These are phyloP conservation scores for Rhizopus sp. DNA, from an alignment of 371 early-diverging fungal species.

Conservation along the genomic window DNA sequence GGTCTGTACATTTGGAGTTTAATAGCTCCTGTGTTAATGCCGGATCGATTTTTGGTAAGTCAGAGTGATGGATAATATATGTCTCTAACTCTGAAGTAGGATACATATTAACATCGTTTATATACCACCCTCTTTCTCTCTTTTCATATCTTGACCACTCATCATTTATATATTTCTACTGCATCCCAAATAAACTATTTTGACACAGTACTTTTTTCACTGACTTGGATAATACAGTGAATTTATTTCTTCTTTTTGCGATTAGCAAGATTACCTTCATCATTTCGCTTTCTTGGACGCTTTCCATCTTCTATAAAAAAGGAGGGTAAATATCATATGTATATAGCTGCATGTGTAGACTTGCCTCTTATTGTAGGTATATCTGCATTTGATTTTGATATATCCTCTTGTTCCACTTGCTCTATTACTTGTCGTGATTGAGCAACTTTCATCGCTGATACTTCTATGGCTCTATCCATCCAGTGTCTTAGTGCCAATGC, in stretches of 20 bases:
- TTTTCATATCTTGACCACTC: too few relatives aligned
- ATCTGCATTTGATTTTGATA: neutral
- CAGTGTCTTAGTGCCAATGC: conserved; percentile 42
- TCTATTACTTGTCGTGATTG: conserved; percentile 33
- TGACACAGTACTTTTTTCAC: too few relatives aligned
- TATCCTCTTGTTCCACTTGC: conserved; percentile 7
- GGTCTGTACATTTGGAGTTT: conserved; percentile 86
- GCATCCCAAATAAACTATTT: too few relatives aligned
- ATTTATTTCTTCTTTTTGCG: conserved; percentile 9
- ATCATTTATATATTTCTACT: too few relatives aligned
- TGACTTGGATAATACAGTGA: too few relatives aligned
- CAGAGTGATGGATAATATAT: neutral
- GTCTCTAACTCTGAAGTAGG: neutral
- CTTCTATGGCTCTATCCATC: conserved; percentile 53
- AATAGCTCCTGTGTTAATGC: conserved; percentile 81
- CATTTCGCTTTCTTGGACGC: conserved; percentile 22
- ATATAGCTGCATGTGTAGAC: neutral
- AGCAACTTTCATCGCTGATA: conserved; percentile 32
- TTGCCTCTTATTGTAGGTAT: conserved; percentile 17
- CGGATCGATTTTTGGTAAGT: conserved; percentile 70
- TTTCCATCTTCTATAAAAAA: conserved; percentile 29
- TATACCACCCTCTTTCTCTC: too few relatives aligned
- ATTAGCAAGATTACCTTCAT: neutral
- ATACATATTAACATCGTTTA: neutral
- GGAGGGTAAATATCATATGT: neutral